These are phyloP conservation scores for Penicillium mononematosum DNA, from an alignment of 495 filamentous ascomycete species.

Conservation along the genomic window DNA sequence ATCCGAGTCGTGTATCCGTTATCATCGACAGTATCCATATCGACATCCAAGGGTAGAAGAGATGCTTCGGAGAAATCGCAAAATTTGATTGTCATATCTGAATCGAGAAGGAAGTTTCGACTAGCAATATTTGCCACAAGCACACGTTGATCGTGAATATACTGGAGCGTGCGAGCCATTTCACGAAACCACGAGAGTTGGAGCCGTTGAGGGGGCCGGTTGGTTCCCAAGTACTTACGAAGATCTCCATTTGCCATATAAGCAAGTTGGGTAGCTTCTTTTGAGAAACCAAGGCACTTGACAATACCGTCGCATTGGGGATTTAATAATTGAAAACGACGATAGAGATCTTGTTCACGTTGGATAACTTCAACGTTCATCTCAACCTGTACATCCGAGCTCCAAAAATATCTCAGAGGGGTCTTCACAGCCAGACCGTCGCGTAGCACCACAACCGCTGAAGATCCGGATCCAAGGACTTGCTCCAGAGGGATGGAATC, in stretches of 20 bases:
- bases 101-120: slow-evolving; percentile 29
- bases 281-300: slow-evolving; percentile 12
- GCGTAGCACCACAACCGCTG: not conserved
- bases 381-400: slow-evolving; percentile 17
- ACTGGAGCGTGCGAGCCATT: slow-evolving; percentile 23
- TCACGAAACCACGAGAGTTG: slow-evolving; percentile 26
- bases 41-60: slow-evolving; percentile 16
- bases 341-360: slow-evolving; percentile 25
- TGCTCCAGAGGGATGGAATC: not conserved
- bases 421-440: slow-evolving; percentile 15
- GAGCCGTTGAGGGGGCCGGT: slow-evolving; percentile 15
- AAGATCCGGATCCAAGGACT: slow-evolving; percentile 1
- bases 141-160: slow-evolving; percentile 23
- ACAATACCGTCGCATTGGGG: slow-evolving; percentile 19
- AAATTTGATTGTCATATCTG: slow-evolving; percentile 24
- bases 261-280: slow-evolving; percentile 12
- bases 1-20: slow-evolving; percentile 21
- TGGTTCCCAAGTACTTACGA: slow-evolving; percentile 18
- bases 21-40: slow-evolving; percentile 24
- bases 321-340: slow-evolving; percentile 8
- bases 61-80: slow-evolving; percentile 29
- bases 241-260: slow-evolving; percentile 27
- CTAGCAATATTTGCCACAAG: slow-evolving; percentile 30
- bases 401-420: slow-evolving; percentile 15
- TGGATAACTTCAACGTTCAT: slow-evolving; percentile 20